Conservation (phyloP, 2,329 filamentous ascomycete genomes). For the Fusarium bulbicola region DNA sequence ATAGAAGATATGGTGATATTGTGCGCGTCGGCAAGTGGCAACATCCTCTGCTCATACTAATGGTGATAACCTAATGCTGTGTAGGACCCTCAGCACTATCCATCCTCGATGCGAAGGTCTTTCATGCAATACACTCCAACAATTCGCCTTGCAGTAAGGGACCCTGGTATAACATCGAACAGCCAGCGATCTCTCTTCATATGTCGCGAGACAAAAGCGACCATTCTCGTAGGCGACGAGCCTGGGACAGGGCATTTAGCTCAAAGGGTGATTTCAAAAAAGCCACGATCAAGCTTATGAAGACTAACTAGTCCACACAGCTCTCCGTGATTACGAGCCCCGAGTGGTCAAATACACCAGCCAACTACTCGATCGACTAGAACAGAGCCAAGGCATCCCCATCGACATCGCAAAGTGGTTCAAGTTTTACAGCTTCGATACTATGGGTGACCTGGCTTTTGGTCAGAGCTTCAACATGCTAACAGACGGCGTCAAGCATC, state of each 20-base stretch:
- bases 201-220: neutral
- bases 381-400: accelerated
- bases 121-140: neutral
- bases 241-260: neutral
- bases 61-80: accelerated
- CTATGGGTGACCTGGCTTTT: neutral
- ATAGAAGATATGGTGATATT: neutral
- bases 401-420: neutral
- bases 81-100: neutral
- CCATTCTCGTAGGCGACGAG: neutral
- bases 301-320: neutral
- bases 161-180: neutral
- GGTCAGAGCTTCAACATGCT: neutral
- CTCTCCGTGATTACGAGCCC: neutral
- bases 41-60: accelerated
- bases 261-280: accelerated
- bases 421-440: neutral
- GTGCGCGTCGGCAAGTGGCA: neutral
- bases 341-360: neutral
- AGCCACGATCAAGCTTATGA: accelerated
- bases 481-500: neutral
- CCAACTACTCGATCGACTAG: neutral
- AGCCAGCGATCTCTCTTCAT: neutral
- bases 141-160: neutral
- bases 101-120: neutral